Conservation (phyloP, 441 rosid species). For the Manihot esculenta region DNA sequence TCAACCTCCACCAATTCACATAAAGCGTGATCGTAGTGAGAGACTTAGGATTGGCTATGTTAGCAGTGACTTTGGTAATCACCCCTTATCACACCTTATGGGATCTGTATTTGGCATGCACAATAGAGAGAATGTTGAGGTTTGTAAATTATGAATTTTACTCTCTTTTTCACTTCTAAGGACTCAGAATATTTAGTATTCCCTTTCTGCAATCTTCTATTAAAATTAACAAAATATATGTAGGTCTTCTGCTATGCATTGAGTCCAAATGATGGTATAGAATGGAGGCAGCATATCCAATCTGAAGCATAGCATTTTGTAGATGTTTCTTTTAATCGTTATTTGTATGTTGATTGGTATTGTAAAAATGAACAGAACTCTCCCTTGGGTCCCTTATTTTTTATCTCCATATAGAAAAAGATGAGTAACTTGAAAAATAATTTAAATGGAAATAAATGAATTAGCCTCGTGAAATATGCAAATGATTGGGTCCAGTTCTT, state of each 20-base stretch:
- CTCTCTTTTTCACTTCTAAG: neutral
- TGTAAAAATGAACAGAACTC: neutral
- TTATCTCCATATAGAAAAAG: neutral
- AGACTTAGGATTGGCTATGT: slow-evolving; percentile 89
- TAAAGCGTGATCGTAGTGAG: slow-evolving; percentile 66
- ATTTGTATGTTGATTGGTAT: neutral
- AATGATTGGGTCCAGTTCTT: too few relatives aligned
- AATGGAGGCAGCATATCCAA: too few relatives aligned
- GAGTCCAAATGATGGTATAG: too few relatives aligned
- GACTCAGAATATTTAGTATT: too few relatives aligned
- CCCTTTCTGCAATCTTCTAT: slow-evolving; percentile 15
- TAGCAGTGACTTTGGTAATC: too few relatives aligned
- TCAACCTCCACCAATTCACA: slow-evolving; percentile 66
- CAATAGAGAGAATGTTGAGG: slow-evolving; percentile 84
- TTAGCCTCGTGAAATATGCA: too few relatives aligned
- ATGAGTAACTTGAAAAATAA: too few relatives aligned
- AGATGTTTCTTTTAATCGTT: slow-evolving; percentile 59
- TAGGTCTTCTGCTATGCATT: too few relatives aligned
- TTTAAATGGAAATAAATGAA: too few relatives aligned
- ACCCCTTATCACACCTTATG: slow-evolving; percentile 98
- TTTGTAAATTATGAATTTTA: slow-evolving; percentile 25
- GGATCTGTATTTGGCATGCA: slow-evolving; percentile 99
- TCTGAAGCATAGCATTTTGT: too few relatives aligned
- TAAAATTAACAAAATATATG: slow-evolving; percentile 15
- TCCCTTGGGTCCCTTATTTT: neutral